phyloP scores from a whole-genome alignment of 2,329 filamentous ascomycete genomes.

The Talaromyces sp. region DNA sequence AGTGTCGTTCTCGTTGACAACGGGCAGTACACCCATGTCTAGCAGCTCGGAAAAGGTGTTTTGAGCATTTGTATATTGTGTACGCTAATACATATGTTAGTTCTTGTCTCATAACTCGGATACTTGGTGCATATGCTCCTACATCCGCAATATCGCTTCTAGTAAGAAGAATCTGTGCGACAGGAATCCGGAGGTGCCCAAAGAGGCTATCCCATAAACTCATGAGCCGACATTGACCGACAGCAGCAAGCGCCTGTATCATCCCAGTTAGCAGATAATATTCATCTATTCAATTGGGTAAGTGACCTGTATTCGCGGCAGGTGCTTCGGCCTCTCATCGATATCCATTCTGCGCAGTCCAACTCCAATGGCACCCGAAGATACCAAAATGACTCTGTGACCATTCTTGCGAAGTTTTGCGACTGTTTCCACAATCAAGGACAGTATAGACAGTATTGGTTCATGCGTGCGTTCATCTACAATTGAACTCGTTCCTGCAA shows the following conservation, averaged over 20 bases:
- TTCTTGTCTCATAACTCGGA: neutral
- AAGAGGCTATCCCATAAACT: slow-evolving; percentile 94
- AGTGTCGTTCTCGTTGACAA: slow-evolving; percentile 98
- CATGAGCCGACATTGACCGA: slow-evolving; percentile 93
- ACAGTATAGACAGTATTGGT: slow-evolving; percentile 84
- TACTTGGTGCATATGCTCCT: slow-evolving; percentile 21
- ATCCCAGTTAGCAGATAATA: neutral
- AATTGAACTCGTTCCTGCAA: slow-evolving; percentile 91
- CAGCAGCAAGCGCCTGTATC: slow-evolving; percentile 76
- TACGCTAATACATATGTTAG: slow-evolving; percentile 54
- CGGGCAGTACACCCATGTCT: slow-evolving; percentile 93
- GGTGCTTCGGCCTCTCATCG: slow-evolving; percentile 80
- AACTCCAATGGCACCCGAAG: slow-evolving; percentile 93
- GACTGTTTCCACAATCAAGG: slow-evolving; percentile 90
- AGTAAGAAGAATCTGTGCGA: slow-evolving; percentile 91
- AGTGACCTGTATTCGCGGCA: slow-evolving; percentile 76
- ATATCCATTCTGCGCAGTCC: slow-evolving; percentile 87
- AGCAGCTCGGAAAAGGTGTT: slow-evolving; percentile 89
- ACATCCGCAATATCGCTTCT: slow-evolving; percentile 95
- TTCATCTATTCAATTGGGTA: neutral
- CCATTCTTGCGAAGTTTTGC: slow-evolving; percentile 84
- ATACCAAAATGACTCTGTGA: slow-evolving; percentile 92
- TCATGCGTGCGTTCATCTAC: slow-evolving; percentile 95
- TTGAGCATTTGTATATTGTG: slow-evolving; percentile 93
- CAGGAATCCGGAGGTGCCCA: slow-evolving; percentile 78